These are phyloP conservation scores for Ormosia emarginata DNA, from an alignment of 306 rosid genomes.

Conservation along the genomic window DNA sequence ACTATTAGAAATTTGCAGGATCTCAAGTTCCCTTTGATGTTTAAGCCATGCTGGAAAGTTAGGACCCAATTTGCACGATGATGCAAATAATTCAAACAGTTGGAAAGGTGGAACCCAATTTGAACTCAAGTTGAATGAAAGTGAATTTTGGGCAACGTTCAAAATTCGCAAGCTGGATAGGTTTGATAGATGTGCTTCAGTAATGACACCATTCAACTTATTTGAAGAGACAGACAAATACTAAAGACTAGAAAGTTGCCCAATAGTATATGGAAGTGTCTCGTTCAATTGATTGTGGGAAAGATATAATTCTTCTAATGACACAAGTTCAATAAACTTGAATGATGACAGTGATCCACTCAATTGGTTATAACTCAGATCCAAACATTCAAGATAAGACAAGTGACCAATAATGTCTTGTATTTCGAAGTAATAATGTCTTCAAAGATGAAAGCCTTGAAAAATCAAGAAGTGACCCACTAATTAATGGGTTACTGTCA, in stretches of 20 bases:
- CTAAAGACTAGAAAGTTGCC: not conserved
- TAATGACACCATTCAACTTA: not conserved
- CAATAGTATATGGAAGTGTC: not conserved
- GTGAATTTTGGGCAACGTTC: not conserved
- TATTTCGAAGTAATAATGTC: not conserved
- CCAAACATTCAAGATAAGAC: too few species aligned
- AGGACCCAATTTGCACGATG: constrained; percentile 28
- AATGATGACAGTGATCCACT: not conserved
- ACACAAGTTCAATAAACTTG: not conserved
- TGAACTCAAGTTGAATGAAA: constrained; percentile 28
- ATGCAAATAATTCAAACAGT: rapidly evolving
- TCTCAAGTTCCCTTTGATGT: not conserved
- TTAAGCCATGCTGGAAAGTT: constrained; percentile 40
- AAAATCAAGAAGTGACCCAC: not conserved
- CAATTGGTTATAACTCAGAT: not conserved
- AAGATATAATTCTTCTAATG: not conserved
- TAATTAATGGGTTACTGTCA: not conserved
- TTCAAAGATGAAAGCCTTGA: not conserved
- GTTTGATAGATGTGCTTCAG: constrained; percentile 21
- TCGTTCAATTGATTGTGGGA: constrained; percentile 6
- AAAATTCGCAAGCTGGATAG: not conserved
- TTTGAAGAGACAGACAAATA: not conserved
- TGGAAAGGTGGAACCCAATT: constrained; percentile 35
- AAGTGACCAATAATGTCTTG: not conserved
- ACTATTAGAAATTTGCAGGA: not conserved